Evolutionary conservation across 768 basidiomycete genomes (phyloP).

Genomic region (Termitomyces sp.): DNA sequence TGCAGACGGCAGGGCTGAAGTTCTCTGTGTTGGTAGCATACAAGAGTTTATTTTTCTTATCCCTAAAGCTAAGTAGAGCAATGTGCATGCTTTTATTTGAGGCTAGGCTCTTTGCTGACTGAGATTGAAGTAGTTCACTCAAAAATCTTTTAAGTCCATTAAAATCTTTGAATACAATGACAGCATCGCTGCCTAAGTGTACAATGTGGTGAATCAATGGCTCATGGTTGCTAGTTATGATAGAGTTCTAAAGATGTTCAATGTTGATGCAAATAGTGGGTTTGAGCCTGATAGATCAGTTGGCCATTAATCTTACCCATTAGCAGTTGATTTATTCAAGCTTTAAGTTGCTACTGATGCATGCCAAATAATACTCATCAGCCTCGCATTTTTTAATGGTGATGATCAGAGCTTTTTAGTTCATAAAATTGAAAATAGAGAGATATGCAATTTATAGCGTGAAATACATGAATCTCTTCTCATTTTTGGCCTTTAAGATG

Average conservation of each 20-base stretch:
- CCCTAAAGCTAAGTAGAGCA: background rate
- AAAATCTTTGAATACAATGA: too few species aligned
- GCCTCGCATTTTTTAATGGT: conserved; percentile 11
- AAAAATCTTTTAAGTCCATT: too few species aligned
- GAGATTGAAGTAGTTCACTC: background rate
- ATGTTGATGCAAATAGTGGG: background rate
- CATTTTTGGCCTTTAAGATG: too few species aligned
- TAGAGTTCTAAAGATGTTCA: too few species aligned
- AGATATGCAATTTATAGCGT: conserved; percentile 5
- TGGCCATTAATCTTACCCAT: background rate
- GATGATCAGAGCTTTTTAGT: conserved; percentile 7
- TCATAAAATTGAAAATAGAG: conserved; percentile 5
- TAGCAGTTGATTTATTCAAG: background rate
- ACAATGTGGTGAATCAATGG: too few species aligned
- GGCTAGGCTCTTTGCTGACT: too few species aligned
- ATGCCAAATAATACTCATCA: conserved; percentile 3
- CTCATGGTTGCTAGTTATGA: too few species aligned
- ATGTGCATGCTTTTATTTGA: background rate
- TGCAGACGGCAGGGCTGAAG: background rate
- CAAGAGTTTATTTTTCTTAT: background rate
- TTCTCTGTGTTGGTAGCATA: background rate
- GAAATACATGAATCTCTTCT: background rate
- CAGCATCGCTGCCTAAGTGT: too few species aligned
- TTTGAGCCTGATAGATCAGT: background rate
- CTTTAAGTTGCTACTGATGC: conserved; percentile 1